Percentiles rank a stretch among this genome's conserved stretches.
phyloP scores from a whole-genome alignment of 2,329 filamentous ascomycete species.

The Claviceps paspali region DNA sequence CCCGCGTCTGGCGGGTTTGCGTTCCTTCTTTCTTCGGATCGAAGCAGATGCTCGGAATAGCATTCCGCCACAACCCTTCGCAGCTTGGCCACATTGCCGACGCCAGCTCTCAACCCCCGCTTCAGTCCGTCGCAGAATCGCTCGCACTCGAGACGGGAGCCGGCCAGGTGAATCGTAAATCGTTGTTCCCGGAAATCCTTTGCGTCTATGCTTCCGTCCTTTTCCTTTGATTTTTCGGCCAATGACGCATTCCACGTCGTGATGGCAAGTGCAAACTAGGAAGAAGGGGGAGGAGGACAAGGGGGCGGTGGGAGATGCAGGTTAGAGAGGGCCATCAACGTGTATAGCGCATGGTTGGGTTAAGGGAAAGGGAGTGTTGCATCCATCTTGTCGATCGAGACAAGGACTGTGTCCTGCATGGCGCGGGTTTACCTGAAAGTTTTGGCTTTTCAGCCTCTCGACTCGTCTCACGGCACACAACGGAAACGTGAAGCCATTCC shows the following conservation, averaged over 20 bases:
- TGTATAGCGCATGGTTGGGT: too few relatives aligned
- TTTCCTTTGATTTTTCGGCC: slow-evolving; percentile 39
- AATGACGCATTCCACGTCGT: slow-evolving; percentile 81
- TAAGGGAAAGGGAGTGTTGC: too few relatives aligned
- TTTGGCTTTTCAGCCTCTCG: slow-evolving; percentile 83
- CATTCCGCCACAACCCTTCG: slow-evolving; percentile 68
- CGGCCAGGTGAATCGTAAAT: slow-evolving; percentile 81
- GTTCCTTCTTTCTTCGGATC: slow-evolving; percentile 46
- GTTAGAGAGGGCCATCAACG: too few relatives aligned
- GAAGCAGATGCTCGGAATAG: slow-evolving; percentile 76
- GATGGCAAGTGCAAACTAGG: slow-evolving; percentile 73
- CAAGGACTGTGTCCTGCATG: neutral
- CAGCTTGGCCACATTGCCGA: slow-evolving; percentile 76
- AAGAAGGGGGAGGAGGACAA: neutral
- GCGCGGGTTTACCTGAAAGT: slow-evolving; percentile 43
- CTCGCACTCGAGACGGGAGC: slow-evolving; percentile 78
- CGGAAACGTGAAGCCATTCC: slow-evolving; percentile 90
- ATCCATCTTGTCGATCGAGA: neutral
- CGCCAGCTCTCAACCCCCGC: slow-evolving; percentile 69
- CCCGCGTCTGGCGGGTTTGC: slow-evolving; percentile 65
- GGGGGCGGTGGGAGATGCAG: too few relatives aligned
- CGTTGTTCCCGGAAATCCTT: slow-evolving; percentile 52
- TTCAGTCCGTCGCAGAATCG: slow-evolving; percentile 94
- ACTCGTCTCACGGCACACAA: slow-evolving; percentile 83
- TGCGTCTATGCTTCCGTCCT: slow-evolving; percentile 24